Evolutionary conservation across 2,329 filamentous ascomycete species (phyloP).

Genomic region (Simplicillium sp.): DNA sequence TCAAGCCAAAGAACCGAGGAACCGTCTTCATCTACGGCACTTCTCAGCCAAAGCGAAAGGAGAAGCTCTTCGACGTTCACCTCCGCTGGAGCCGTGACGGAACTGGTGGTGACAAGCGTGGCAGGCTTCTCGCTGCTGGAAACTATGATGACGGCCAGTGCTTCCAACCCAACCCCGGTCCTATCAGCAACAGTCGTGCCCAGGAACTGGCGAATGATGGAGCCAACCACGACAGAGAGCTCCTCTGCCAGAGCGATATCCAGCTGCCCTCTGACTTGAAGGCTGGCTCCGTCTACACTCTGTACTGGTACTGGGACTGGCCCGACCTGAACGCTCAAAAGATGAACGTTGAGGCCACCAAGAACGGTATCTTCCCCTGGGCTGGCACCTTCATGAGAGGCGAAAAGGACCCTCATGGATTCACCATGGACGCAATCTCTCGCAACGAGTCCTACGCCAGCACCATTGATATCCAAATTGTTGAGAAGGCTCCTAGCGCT

Average conservation of each 20-base stretch:
- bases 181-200: constrained; percentile 51
- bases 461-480: constrained; percentile 29
- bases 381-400: constrained; percentile 29
- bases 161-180: constrained; percentile 61
- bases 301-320: constrained; percentile 99
- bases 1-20: constrained; percentile 57
- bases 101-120: constrained; percentile 69
- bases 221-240: constrained; percentile 43
- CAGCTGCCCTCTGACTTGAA: constrained; percentile 58
- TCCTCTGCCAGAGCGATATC: constrained; percentile 77
- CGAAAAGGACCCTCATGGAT: constrained; percentile 24
- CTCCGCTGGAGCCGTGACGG: constrained; percentile 71
- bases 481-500: constrained; percentile 3
- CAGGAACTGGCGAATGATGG: constrained; percentile 43
- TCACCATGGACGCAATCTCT: constrained; percentile 21
- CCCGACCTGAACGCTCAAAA: constrained; percentile 43
- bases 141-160: constrained; percentile 89
- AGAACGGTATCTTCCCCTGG: constrained; percentile 31
- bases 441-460: constrained; percentile 32
- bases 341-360: constrained; percentile 28
- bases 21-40: constrained; percentile 72
- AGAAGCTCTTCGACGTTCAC: constrained; percentile 55
- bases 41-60: constrained; percentile 39
- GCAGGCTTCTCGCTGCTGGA: constrained; percentile 64
- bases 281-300: constrained; percentile 59